Evolutionary conservation across 768 basidiomycete species (phyloP), one percentile per base, ranked within the genome.

Genomic region (Mycena alexandri): DNA sequence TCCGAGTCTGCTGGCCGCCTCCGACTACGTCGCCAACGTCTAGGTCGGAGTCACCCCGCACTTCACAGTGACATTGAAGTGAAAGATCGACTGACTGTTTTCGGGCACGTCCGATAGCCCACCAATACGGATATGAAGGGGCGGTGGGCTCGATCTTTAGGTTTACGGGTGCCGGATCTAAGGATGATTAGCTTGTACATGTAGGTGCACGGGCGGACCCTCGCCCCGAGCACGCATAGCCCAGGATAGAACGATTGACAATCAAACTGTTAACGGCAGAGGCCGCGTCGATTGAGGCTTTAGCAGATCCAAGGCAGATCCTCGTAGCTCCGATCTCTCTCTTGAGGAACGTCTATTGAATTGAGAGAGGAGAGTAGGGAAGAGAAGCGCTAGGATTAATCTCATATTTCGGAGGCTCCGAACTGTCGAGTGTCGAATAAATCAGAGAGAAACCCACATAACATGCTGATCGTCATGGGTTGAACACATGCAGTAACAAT

Each of bases 1-100:
- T 25, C n/a, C n/a, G n/a, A n/a, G n/a, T n/a, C 53, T 48, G 44
- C 63, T 44, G 10, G 36, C 36, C 24, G 36, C 36, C 24, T 57
- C 63, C 63, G 63, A 64, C 55, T 9, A 47, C 38, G 21, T 51
- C 54, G 62, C 62, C 46, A 46, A 53, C 47, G 54, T 38, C 54
- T 56, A 44, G 24, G 17, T 38, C 38, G 38, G 46, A 21, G 24
- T 5, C 22, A 56, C 53, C 54, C 42, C 5, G 41, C 42, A 42
- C 25, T 64, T 64, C 47, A 34, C 11, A 10, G 14, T 38, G 38
- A 38, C 11, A 9, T 4, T 38, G 38, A 25, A 63, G 21, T 47
- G 43, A 57, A 48, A 22, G 19, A 24, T 19, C 36, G 42, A 24
- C 48, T 44, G 17, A 46, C n/a, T 21, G 47, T 50, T 19, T 48